Evolutionary conservation across 257 asterid genomes (phyloP), one percentile per base, ranked within the genome.

Genomic region (Thymus mandschuricus): DNA sequence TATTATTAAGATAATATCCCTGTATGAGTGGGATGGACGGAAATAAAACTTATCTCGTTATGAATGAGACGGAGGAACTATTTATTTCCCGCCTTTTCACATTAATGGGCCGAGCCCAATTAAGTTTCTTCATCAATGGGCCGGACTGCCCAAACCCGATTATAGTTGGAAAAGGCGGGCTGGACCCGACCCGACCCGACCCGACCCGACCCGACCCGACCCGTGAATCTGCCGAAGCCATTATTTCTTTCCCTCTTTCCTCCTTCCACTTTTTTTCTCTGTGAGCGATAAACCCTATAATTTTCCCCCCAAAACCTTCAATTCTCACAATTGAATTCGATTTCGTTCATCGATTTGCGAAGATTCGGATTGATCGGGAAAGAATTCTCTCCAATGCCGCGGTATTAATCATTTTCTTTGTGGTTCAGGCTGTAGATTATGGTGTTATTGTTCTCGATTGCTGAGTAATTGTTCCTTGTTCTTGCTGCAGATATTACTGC

Each of bases 401-500:
- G 85, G 85, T 81, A 78, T 30, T 59, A 21, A 11, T 51, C 60
- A 13, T 2, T 63, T 5, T 6, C 54, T 38, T 6, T 38, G 43
- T 45, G 60, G 35, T 46, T 48, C 60, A 29, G 27, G 10, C 28
- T 34, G 13, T 11, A 21, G 44, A 28, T 43, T 66, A 52, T 57
- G 21, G 8, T 64, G 21, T 9, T 57, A 65, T 49, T 45, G 41
- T 68, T 40, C 52, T 12, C 65, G 72, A 50, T 48, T 77, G 11
- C 64, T 59, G 71, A 58, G 8, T 11, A 27, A 9, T 13, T 11
- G 2, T 6, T 44, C 11, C 8, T 1, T 44, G 2, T 9, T 63
- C 50, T 15, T 10, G 43, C 75, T 68, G 78, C 80, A 93, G 98
- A 85, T 93, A 93, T 73, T 93, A 89, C 78, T 93, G 98, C 63